phyloP scores from a whole-genome alignment of 768 basidiomycete species.

The Paxillus ammoniavirescens region DNA sequence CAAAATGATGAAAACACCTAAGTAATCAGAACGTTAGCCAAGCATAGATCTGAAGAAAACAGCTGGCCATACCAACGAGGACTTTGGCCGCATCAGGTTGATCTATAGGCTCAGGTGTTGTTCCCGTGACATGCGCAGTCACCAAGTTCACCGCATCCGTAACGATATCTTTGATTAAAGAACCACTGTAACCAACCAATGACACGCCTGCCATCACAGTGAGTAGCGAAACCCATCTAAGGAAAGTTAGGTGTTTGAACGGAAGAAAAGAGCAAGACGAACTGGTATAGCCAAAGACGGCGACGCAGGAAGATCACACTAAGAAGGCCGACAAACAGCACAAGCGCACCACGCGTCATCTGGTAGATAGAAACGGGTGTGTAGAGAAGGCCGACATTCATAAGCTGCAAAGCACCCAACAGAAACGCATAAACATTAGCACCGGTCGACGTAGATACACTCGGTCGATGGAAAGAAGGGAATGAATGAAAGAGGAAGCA shows the following conservation, averaged over 20 bases:
- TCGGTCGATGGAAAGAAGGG: constrained; percentile 6
- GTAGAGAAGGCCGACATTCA: constrained; percentile 95
- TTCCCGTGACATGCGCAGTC: constrained; percentile 20
- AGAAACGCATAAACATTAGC: constrained; percentile 18
- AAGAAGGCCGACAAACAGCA: constrained; percentile 89
- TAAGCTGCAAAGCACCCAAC: constrained; percentile 46
- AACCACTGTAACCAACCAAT: constrained; percentile 86
- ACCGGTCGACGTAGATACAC: constrained; percentile 6
- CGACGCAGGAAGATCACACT: constrained; percentile 89
- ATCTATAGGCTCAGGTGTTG: constrained; percentile 46
- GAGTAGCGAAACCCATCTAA: constrained; percentile 85
- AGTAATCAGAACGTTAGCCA: constrained; percentile 14
- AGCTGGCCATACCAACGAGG: constrained; percentile 55
- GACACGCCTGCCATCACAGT: constrained; percentile 85
- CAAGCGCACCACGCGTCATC: constrained; percentile 92
- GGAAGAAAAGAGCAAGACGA: constrained; percentile 12
- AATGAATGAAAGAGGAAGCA: constrained; percentile 12
- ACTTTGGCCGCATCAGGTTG: constrained; percentile 66
- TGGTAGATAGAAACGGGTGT: constrained; percentile 98
- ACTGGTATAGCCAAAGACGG: constrained; percentile 87
- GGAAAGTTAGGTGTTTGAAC: constrained; percentile 1
- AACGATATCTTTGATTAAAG: constrained; percentile 74
- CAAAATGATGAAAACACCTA: constrained; percentile 87
- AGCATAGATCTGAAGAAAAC: constrained; percentile 12
- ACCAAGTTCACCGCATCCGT: constrained; percentile 40